These are phyloP conservation scores for Hemisphaericaspora subhashii DNA, from an alignment of 1,139 yeast genomes.

Conservation along the genomic window DNA sequence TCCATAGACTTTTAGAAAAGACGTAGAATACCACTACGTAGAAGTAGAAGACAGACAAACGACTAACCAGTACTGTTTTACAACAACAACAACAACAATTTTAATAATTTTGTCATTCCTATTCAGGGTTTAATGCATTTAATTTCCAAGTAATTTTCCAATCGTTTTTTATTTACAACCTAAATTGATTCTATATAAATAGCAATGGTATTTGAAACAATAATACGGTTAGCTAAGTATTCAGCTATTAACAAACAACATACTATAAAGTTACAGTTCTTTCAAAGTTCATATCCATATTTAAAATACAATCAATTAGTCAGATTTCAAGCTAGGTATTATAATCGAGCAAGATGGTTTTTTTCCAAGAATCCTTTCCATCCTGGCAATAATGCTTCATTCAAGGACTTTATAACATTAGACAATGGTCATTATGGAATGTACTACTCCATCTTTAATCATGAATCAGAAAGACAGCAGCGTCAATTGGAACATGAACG, in stretches of 20 bases:
- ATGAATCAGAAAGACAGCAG: constrained; percentile 24
- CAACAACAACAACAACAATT: too few species aligned
- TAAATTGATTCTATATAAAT: not conserved
- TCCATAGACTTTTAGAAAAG: too few species aligned
- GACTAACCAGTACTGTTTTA: too few species aligned
- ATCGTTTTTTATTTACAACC: not conserved
- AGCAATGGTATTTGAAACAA: constrained; percentile 14
- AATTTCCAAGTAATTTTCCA: too few species aligned
- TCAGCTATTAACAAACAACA: constrained; percentile 6
- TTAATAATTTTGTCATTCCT: too few species aligned
- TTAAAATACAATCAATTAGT: constrained; percentile 24
- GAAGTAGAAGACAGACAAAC: too few species aligned
- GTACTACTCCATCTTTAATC: constrained; percentile 43
- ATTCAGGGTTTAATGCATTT: too few species aligned
- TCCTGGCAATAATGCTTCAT: not conserved
- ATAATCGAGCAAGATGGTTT: constrained; percentile 8
- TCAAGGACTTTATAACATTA: constrained; percentile 27
- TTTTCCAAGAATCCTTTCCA: constrained; percentile 1
- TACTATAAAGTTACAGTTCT: constrained; percentile 30
- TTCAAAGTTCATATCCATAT: constrained; percentile 43
- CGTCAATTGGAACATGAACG: constrained; percentile 13
- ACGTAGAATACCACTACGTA: too few species aligned
- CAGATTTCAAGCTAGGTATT: constrained; percentile 16
- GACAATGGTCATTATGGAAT: constrained; percentile 47
- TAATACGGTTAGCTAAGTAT: constrained; percentile 15